Evolutionary conservation across 495 filamentous ascomycete species (phyloP), one percentile per base, ranked within the genome.

Genomic region (Xylaria nigripes): DNA sequence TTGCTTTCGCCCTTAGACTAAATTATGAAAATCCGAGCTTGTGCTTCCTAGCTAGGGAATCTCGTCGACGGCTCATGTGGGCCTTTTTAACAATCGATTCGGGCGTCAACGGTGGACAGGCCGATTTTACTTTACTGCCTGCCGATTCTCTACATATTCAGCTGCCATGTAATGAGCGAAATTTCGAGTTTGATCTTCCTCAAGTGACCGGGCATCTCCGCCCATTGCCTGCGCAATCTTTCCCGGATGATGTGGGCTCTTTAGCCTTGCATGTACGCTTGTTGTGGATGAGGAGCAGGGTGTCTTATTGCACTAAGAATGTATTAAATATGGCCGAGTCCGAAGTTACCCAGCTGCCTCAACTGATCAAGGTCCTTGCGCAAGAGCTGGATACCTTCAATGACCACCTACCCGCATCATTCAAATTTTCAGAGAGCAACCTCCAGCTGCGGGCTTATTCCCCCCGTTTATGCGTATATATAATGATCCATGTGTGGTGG

Each of bases 401-500:
- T 49, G 65, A 70, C 32, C 62, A 71, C 16, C 57, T 78, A 13
- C 74, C 74, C 6, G 55, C 65, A 3, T 75, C 72, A 13, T 75
- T 77, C 47, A 69, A 68, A 38, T 77, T 72, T 50, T 72, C 68
- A 36, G 73, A 77, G 50, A 72, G 63, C 55, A 77, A 76, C 47
- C 60, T 77, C 15, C 71, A 72, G 8, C 60, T 78, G 19, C 72
- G 73, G n/a, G 69, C 69, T 6, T 78, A 77, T 57, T 77, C 75
- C 0, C 62, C 71, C 16, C 59, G 73, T 0, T 55, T 76, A 6
- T 71, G 71, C 29, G 71, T 77, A 40, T 76, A 73, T 45, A 60
- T 78, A 55, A 76, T 75, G 72, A 75, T 76, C 13, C 75, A 78
- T 45, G 66, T 77, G 3, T 72, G 67, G 70, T 77, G 75, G 74